Conservation (phyloP, 352 stramenopile species). For the Phytophthora hibernalis region DNA sequence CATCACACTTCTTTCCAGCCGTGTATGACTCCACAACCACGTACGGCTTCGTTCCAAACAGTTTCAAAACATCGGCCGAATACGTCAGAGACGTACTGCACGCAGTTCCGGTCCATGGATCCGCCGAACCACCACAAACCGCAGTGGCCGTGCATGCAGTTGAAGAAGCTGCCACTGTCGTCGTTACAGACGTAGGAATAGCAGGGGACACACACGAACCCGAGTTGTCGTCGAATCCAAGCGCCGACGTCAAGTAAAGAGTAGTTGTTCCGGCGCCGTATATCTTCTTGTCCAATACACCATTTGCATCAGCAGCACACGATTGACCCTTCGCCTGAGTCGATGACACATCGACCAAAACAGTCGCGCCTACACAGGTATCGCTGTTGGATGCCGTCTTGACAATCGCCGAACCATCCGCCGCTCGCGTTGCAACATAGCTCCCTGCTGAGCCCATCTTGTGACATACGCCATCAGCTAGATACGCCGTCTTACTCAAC, state of each 20-base stretch:
- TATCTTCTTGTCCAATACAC: constrained; percentile 5
- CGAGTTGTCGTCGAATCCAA: neutral
- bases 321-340: neutral
- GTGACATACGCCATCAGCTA: constrained; percentile 25
- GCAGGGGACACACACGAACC: neutral
- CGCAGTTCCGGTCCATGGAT: no score
- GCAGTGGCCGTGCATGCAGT: no score
- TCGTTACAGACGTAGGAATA: neutral
- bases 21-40: constrained; percentile 10
- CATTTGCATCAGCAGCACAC: neutral
- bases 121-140: no score
- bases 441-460: constrained; percentile 2
- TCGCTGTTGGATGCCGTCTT: neutral
- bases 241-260: neutral
- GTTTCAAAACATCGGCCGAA: neutral
- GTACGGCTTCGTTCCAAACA: constrained; percentile 6
- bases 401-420: no score
- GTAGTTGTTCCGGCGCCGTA: constrained; percentile 5
- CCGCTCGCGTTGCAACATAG: neutral
- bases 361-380: neutral
- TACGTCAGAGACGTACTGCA: no score
- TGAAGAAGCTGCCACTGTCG: no score
- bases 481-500: neutral
- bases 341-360: neutral
- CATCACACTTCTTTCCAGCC: neutral